Evolutionary conservation across 352 stramenopile genomes (phyloP).

Genomic region (Hyaloperonospora brassicae): DNA sequence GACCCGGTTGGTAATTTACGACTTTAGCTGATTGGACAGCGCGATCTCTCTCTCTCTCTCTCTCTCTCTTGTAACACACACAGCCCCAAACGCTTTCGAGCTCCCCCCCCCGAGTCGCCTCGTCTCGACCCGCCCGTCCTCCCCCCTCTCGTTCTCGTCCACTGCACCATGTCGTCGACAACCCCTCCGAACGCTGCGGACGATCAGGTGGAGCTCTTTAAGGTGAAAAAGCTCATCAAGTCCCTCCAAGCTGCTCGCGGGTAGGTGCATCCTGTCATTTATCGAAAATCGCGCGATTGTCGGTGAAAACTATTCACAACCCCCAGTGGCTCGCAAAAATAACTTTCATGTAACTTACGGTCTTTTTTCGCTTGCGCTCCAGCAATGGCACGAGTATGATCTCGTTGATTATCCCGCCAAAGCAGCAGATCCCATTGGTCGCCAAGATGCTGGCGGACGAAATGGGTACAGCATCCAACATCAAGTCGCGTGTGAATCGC

Average conservation of each 20-base stretch:
- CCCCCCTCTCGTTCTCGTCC: neutral
- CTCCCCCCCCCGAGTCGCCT: neutral
- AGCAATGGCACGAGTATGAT: conserved; percentile 99
- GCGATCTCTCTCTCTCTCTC: neutral
- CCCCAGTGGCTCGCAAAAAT: no score
- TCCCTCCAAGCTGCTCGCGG: conserved; percentile 86
- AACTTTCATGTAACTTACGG: neutral
- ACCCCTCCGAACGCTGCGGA: conserved; percentile 43
- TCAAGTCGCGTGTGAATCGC: conserved; percentile 99
- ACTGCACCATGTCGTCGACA: conserved; percentile 15
- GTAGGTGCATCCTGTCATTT: conserved; percentile 30
- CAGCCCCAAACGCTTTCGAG: neutral
- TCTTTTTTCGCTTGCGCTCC: neutral
- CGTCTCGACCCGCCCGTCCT: neutral
- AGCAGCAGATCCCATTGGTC: conserved; percentile 96
- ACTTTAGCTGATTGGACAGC: conserved; percentile 20
- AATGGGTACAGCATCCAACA: conserved; percentile 99
- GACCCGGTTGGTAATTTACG: neutral
- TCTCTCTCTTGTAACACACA: neutral
- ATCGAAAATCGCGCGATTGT: no score
- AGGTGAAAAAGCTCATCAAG: conserved; percentile 99
- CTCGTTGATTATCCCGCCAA: conserved; percentile 97
- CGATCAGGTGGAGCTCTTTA: conserved; percentile 98
- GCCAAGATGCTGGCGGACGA: conserved; percentile 98
- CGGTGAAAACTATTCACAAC: no score